phyloP scores from a whole-genome alignment of 2,329 filamentous ascomycete species.

The Beauveria sp. region DNA sequence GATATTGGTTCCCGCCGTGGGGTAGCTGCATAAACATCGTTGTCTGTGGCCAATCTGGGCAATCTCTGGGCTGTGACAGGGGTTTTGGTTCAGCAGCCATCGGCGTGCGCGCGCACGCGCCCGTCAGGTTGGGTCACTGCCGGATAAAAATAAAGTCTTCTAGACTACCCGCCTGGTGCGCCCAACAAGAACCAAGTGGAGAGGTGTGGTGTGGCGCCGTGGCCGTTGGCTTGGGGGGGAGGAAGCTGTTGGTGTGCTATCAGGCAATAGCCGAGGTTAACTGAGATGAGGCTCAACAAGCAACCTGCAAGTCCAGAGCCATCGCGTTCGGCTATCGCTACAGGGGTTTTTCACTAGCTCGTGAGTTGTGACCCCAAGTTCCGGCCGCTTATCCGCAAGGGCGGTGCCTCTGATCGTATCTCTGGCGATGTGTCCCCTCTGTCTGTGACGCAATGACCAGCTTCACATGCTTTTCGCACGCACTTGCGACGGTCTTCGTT shows the following conservation, averaged over 20 bases:
- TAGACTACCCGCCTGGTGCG: neutral
- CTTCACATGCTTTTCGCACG: neutral
- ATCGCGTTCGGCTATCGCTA: conserved; percentile 9
- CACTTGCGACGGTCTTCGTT: neutral
- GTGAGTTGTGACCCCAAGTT: neutral
- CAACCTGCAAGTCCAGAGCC: neutral
- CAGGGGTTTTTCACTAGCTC: neutral
- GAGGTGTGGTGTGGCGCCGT: neutral
- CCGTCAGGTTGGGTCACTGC: neutral
- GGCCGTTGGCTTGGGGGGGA: neutral
- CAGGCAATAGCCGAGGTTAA: neutral
- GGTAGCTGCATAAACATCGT: neutral
- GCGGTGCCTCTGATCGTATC: neutral
- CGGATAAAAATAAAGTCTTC: neutral
- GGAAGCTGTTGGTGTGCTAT: neutral
- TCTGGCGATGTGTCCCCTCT: neutral
- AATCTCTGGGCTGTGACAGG: neutral
- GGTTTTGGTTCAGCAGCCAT: neutral
- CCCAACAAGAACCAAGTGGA: neutral
- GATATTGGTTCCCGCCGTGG: neutral
- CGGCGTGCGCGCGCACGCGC: neutral
- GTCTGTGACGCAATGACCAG: neutral
- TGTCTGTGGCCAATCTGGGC: neutral
- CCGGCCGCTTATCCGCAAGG: conserved; percentile 1
- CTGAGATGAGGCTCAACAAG: neutral